Percentiles rank a stretch among this genome's conserved stretches.
Evolutionary conservation across 2,329 filamentous ascomycete species (phyloP).

Genomic region (Fusarium penzigii): DNA sequence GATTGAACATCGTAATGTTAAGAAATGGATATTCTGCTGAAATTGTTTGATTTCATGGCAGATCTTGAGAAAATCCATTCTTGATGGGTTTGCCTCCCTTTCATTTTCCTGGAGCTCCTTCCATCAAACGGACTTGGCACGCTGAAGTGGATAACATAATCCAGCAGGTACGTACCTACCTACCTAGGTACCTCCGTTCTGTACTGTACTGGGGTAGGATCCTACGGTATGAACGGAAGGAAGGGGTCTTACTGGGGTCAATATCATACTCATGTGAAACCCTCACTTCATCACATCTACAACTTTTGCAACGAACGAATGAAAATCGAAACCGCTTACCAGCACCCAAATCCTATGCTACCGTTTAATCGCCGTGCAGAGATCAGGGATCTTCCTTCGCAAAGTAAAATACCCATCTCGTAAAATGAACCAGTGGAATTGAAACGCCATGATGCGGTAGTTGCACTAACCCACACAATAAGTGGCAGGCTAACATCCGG

Average conservation of each 20-base stretch:
- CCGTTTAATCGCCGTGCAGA: not conserved
- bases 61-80: not conserved
- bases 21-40: not conserved
- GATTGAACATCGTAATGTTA: no score
- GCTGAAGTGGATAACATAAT: no score
- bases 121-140: no score
- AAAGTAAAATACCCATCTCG: not conserved
- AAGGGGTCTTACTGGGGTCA: no score
- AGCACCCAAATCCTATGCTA: not conserved
- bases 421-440: conserved; percentile 1
- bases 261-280: no score
- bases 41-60: not conserved
- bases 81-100: not conserved
- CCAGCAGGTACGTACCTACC: no score
- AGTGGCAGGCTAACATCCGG: conserved; percentile 28
- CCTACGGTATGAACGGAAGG: no score
- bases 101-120: no score
- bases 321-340: not conserved
- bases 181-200: no score
- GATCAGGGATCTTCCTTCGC: conserved; percentile 1
- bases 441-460: conserved; percentile 1
- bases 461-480: conserved; percentile 14
- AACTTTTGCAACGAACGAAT: not conserved
- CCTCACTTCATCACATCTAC: no score
- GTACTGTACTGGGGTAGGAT: no score